Conservation (phyloP, 768 basidiomycete species). For the Russula sp. region DNA sequence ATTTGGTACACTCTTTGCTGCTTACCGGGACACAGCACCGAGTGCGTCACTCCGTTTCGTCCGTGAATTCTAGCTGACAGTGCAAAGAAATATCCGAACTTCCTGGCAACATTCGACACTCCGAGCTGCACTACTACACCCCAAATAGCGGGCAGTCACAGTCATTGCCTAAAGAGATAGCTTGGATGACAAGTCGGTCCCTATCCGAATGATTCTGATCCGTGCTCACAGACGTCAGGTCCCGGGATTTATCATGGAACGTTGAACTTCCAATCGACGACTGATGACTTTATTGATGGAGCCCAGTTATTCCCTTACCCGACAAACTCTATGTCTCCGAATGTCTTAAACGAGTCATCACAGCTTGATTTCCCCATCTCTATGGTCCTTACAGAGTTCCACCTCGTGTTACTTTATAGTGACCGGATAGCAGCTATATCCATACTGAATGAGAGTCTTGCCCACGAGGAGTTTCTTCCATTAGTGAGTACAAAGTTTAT, state of each 20-base stretch:
- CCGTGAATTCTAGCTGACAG: conserved; percentile 25
- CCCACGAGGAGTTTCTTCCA: conserved; percentile 79
- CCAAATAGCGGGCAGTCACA: conserved; percentile 62
- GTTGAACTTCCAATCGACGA: conserved; percentile 60
- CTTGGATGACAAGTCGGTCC: conserved; percentile 83
- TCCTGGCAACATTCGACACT: conserved; percentile 68
- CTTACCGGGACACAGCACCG: conserved; percentile 70
- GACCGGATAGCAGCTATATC: conserved; percentile 76
- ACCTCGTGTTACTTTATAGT: conserved; percentile 80
- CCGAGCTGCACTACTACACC: conserved; percentile 78
- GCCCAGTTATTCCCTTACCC: conserved; percentile 80
- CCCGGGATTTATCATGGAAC: conserved; percentile 86
- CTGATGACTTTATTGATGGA: conserved; percentile 72
- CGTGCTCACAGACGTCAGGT: conserved; percentile 37
- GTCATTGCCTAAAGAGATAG: conserved; percentile 66
- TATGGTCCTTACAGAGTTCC: conserved; percentile 84
- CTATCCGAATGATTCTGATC: background rate
- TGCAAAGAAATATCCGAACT: conserved; percentile 81
- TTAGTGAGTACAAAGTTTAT: conserved; percentile 45
- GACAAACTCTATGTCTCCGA: conserved; percentile 32
- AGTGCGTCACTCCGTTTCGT: conserved; percentile 46
- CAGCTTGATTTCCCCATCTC: conserved; percentile 54
- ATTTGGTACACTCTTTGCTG: conserved; percentile 67
- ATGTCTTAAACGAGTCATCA: conserved; percentile 24
- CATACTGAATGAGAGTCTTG: conserved; percentile 69